Base-by-base conservation (phyloP, 805 yeast genomes). In the Kodamaea kaohsiungensis region DNA sequence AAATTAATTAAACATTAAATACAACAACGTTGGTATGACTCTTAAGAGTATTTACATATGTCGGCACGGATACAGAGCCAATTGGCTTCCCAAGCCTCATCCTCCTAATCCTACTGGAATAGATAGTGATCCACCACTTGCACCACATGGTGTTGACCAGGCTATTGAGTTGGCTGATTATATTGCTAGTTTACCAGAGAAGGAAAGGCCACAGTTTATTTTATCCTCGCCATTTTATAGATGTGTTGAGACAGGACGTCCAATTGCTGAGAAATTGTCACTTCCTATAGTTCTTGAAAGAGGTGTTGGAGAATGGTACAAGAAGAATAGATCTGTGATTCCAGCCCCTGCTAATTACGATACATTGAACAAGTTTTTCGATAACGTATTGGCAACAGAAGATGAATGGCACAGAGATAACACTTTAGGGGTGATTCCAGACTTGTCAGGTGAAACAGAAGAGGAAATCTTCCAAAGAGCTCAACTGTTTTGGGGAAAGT, bases 221-320 rank as follows among this genome's bases (percentile, higher is more conserved):
- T 79, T 91, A 58, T 71, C 88, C 0, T 87, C 96, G 15, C 98
- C 98, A 0, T 92, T 91, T 68, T 91, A 89, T 67, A 76, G 98
- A 55, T 95, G 98, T 68, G 74, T 91, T 6, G 90, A 95, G 64
- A 92, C 98, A 0, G 78, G 87, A 7, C 70, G 79, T 9, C 96
- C 96, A 1, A 77, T 86, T 12, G 84, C 96, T 0, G 75, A 83
- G 43, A 65, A 67, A 25, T 69, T 91, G 13, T 84, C 78, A 4
- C 61, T 88, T 37, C 82, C 84, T 10, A 81, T 92, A 9, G 77
- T 72, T 48, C 69, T 89, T 3, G 99, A 95, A 62, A 72, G 86
- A 51, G 98, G 98, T 0, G 77, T 93, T 22, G 96, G 97, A 18
- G 98, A 95, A 71, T 91, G 97, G 96, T 93, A 88, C 65, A 82